Base-by-base conservation (phyloP, 805 yeast genomes). In the Metschnikowia matae region DNA sequence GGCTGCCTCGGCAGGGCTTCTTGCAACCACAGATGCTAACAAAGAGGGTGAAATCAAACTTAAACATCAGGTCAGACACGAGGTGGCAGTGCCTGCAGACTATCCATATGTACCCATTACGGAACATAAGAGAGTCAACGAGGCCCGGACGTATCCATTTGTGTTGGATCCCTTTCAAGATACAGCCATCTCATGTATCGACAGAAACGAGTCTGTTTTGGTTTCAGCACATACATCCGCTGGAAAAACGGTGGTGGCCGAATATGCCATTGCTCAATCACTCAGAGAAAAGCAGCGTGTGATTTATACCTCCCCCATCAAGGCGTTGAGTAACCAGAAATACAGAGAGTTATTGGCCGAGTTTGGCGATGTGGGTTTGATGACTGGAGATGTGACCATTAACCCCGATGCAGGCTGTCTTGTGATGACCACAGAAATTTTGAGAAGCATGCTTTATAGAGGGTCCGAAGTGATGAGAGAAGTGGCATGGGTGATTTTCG, bases 381-480 rank as follows among this genome's bases (percentile, higher is more conserved):
- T 94, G 96, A 94, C 99, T 11, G 99, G 99, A 68, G 99, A 94
- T 78, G 97, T 94, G 41, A 92, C 97, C 23, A 94, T 94, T 57
- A 94, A 94, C 62, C 98, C 98, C 3, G 97, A 92, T 61, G 99
- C 99, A 3, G 92, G 96, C 40, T 94, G 99, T 75, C 75, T 94
- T 57, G 97, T 94, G 46, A 94, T 94, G 99, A 94, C 99, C 18
- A 94, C 99, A 0, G 99, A 94, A 71, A 95, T 94, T 85, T 76
- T 94, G 62, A 75, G 99, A 63, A 85, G 96, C 51, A 94, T 94
- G 99, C 78, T 94, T 40, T 94, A 94, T 67, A 79, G 98, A 67
- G 99, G 99, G 55, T 89, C 97, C 13, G 99, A 94, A 67, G 85
- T 95, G 43, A 91, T 94, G 92, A 81, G 99, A 68, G 99, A 94